Evolutionary conservation across 805 yeast species (phyloP).

Genomic region (Danielia reshetovae): DNA sequence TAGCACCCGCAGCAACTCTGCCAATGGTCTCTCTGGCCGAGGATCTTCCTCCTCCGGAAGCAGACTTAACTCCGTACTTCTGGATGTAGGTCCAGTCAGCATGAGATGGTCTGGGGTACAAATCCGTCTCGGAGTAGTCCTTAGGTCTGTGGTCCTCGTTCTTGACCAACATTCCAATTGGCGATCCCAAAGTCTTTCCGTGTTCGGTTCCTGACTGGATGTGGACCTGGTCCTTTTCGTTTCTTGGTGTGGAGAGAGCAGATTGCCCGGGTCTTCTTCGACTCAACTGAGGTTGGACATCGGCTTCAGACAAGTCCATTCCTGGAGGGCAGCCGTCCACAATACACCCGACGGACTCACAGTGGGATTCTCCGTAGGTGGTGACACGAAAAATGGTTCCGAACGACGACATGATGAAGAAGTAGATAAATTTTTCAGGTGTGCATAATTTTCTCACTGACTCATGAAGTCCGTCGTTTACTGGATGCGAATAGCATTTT

Average conservation of each 20-base stretch:
- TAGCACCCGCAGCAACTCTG: constrained; percentile 97
- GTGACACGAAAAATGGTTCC: constrained; percentile 60
- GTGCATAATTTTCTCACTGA: background rate
- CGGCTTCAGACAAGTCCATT: constrained; percentile 74
- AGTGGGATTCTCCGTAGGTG: constrained; percentile 97
- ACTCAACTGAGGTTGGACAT: constrained; percentile 91
- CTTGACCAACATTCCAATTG: constrained; percentile 87
- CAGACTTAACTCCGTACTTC: constrained; percentile 90
- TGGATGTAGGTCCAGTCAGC: constrained; percentile 92
- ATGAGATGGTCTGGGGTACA: constrained; percentile 96
- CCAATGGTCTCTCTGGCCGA: constrained; percentile 98
- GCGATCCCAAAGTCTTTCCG: constrained; percentile 90
- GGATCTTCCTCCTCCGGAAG: constrained; percentile 97
- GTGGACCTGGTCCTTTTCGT: constrained; percentile 88
- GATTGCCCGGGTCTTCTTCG: constrained; percentile 98
- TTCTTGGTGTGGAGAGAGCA: constrained; percentile 87
- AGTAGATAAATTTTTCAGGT: background rate
- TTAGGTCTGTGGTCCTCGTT: constrained; percentile 97
- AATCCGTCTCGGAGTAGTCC: constrained; percentile 92
- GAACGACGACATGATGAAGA: constrained; percentile 34
- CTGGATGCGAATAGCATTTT: no score
- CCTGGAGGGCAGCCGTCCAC: constrained; percentile 99
- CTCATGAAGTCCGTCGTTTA: background rate
- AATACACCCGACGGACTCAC: constrained; percentile 95
- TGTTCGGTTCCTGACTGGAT: constrained; percentile 94